Evolutionary conservation across 306 rosid genomes (phyloP), one percentile per base, ranked within the genome.

Genomic region (Potentilla sterilis): DNA sequence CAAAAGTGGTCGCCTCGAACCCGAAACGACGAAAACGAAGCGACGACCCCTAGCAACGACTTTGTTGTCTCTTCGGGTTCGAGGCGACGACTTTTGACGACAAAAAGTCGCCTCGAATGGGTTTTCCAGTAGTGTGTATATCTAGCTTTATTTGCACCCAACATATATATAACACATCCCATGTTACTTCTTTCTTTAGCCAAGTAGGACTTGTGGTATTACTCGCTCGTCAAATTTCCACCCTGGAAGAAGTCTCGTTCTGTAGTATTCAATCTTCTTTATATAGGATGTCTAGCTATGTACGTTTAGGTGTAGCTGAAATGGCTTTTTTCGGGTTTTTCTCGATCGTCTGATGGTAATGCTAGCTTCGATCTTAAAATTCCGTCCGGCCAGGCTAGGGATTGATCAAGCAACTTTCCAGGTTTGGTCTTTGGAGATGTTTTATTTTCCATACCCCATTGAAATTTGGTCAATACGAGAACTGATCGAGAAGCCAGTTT

Each of bases 101-200:
- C n/a, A n/a, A n/a, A n/a, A n/a, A n/a, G n/a, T n/a, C n/a, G n/a
- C n/a, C n/a, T n/a, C n/a, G n/a, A n/a, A n/a, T n/a, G n/a, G n/a
- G n/a, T n/a, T n/a, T n/a, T n/a, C n/a, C n/a, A n/a, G n/a, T n/a
- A n/a, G n/a, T 67, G 48, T n/a, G 28, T 40, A 10, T 66, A 13
- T 6, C 46, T 22, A 8, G 52, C 67, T 58, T 24, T 58, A 10
- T 28, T 43, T 59, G 77, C 8, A 73, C 44, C 68, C 69, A 42
- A 19, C 68, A 16, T 16, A 42, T 16, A 16, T 16, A 42, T 16
- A 21, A 43, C 77, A 59, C 69, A 59, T 4, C 58, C 69, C 69
- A 73, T 58, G 77, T 73, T 73, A 59, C 77, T 58, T 28, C 12
- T 9, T 43, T 42, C 32, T 59, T 28, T 59, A 28, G 77, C 52